These are phyloP conservation scores for Solanum lycopersicoides DNA, from an alignment of 257 asterid species.

Conservation along the genomic window DNA sequence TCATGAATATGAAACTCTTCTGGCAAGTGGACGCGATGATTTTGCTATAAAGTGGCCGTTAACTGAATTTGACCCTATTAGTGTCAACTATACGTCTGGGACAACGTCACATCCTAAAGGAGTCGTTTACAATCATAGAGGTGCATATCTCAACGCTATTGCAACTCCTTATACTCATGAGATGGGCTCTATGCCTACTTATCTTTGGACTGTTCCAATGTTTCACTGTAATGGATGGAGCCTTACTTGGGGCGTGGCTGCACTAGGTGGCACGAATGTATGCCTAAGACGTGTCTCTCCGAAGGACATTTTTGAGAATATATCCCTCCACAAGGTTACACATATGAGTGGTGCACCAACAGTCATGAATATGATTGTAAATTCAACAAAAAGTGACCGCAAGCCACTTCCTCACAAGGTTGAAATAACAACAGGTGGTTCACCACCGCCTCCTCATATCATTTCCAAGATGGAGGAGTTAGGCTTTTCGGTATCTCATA, in stretches of 20 bases:
- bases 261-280: slow-evolving; percentile 25
- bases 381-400: slow-evolving; percentile 6
- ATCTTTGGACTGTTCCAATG: slow-evolving; percentile 33
- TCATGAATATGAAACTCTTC: slow-evolving; percentile 14
- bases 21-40: slow-evolving; percentile 4
- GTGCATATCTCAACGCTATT: slow-evolving; percentile 29
- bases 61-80: slow-evolving; percentile 27
- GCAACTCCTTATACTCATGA: slow-evolving; percentile 14
- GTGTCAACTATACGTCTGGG: slow-evolving; percentile 29
- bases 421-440: slow-evolving; percentile 25
- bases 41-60: slow-evolving; percentile 16
- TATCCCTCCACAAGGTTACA: slow-evolving; percentile 19
- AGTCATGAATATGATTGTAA: slow-evolving; percentile 22
- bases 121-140: slow-evolving; percentile 31
- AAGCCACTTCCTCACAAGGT: slow-evolving; percentile 25
- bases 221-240: slow-evolving; percentile 35
- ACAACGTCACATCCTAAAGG: slow-evolving; percentile 32
- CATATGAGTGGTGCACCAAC: slow-evolving; percentile 34
- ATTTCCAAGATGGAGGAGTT: slow-evolving; percentile 25
- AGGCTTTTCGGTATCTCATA: slow-evolving; percentile 20
- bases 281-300: slow-evolving; percentile 22
- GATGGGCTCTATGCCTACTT: slow-evolving; percentile 21
- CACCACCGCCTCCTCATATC: slow-evolving; percentile 32
- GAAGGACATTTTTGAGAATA: slow-evolving; percentile 17
- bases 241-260: slow-evolving; percentile 25